Evolutionary conservation across 2,329 filamentous ascomycete genomes (phyloP).

Genomic region (Penicillium sclerotigenum): DNA sequence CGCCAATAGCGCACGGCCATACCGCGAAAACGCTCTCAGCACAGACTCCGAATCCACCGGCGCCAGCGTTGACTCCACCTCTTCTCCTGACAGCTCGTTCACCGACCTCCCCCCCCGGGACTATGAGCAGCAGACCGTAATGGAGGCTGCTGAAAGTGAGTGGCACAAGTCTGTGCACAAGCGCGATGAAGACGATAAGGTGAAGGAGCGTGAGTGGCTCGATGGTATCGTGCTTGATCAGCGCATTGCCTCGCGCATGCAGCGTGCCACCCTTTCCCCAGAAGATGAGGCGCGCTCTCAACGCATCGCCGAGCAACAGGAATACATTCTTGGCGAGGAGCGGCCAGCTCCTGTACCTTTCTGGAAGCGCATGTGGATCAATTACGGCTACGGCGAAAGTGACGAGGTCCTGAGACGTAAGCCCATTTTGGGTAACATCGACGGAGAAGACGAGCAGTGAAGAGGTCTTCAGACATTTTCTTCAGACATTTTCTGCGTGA

Average conservation of each 20-base stretch:
- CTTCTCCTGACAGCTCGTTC: slow-evolving; percentile 44
- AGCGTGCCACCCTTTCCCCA: slow-evolving; percentile 65
- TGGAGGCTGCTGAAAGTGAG: slow-evolving; percentile 70
- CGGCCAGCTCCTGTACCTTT: slow-evolving; percentile 34
- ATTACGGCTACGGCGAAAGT: slow-evolving; percentile 42
- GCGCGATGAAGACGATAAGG: slow-evolving; percentile 48
- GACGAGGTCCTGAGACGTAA: slow-evolving; percentile 39
- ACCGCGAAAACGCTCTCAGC: slow-evolving; percentile 29
- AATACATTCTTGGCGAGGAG: slow-evolving; percentile 66
- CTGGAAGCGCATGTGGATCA: slow-evolving; percentile 41
- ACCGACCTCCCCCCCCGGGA: slow-evolving; percentile 32
- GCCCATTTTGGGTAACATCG: slow-evolving; percentile 42
- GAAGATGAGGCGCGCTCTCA: slow-evolving; percentile 68
- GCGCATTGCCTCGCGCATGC: slow-evolving; percentile 75
- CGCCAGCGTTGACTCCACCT: slow-evolving; percentile 19
- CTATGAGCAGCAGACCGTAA: slow-evolving; percentile 62
- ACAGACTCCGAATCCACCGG: slow-evolving; percentile 20
- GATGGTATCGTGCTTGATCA: slow-evolving; percentile 71
- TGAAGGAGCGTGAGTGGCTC: slow-evolving; percentile 70
- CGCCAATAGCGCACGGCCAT: slow-evolving; percentile 42
- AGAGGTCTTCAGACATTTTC: neutral
- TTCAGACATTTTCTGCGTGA: neutral
- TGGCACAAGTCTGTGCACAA: slow-evolving; percentile 81
- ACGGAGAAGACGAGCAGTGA: slow-evolving; percentile 28
- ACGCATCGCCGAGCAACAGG: slow-evolving; percentile 61